These are phyloP conservation scores for Albugo laibachii DNA, from an alignment of 352 stramenopile species.

Conservation along the genomic window DNA sequence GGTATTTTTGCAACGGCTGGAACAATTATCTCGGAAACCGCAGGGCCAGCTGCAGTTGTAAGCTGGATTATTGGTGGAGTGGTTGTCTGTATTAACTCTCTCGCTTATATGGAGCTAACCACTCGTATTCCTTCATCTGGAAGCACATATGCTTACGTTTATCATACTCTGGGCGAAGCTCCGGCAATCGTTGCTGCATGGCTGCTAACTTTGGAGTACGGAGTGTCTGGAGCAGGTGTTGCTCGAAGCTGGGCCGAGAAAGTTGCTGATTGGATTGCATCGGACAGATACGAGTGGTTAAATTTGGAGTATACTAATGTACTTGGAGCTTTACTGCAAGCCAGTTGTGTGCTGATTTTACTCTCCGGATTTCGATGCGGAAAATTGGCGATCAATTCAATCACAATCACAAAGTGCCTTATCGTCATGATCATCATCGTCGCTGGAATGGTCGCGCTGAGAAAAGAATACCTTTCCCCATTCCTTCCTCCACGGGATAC, in stretches of 20 bases:
- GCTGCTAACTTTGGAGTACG: constrained; percentile 86
- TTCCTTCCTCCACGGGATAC: constrained; percentile 34
- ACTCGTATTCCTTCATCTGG: constrained; percentile 75
- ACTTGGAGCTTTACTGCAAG: constrained; percentile 44
- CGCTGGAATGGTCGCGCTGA: constrained; percentile 63
- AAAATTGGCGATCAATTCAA: constrained; percentile 79
- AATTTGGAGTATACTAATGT: constrained; percentile 43
- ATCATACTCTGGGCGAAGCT: constrained; percentile 84
- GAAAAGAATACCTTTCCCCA: constrained; percentile 61
- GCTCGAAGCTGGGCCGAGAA: constrained; percentile 86
- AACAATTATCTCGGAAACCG: constrained; percentile 46
- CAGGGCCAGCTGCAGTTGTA: constrained; percentile 61
- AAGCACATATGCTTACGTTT: constrained; percentile 85
- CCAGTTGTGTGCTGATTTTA: constrained; percentile 43
- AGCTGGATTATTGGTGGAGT: constrained; percentile 67
- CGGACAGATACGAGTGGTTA: constrained; percentile 26
- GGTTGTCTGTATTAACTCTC: constrained; percentile 57
- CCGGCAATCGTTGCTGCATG: constrained; percentile 77
- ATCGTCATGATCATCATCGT: constrained; percentile 87
- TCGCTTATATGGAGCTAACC: constrained; percentile 83
- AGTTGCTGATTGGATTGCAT: constrained; percentile 31
- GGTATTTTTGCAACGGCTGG: constrained; percentile 82
- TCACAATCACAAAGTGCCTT: constrained; percentile 57
- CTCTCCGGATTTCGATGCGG: constrained; percentile 72
- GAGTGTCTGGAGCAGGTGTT: constrained; percentile 75